Evolutionary conservation across 345 rosid species (phyloP).

Genomic region (Hypericum androsaemum): DNA sequence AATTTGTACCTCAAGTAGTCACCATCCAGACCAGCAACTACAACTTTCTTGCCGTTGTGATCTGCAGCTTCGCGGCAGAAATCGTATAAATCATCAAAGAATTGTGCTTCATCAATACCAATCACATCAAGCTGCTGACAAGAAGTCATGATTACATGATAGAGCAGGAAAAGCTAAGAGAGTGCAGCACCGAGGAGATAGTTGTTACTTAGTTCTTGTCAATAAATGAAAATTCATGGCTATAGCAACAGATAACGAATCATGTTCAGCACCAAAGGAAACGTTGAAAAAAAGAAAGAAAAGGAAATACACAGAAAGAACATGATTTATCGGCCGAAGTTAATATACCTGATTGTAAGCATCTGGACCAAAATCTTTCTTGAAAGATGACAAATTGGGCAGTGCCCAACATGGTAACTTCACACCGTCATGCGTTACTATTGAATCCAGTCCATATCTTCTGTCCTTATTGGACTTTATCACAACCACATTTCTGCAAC

Average conservation of each 20-base stretch:
- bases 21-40: slow-evolving; percentile 81
- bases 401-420: slow-evolving; percentile 76
- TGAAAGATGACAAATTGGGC: slow-evolving; percentile 64
- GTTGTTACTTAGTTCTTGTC: too few relatives aligned
- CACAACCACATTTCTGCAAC: slow-evolving; percentile 53
- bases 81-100: slow-evolving; percentile 84
- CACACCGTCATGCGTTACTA: slow-evolving; percentile 71
- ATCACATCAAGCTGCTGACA: slow-evolving; percentile 69
- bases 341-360: slow-evolving; percentile 49
- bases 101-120: slow-evolving; percentile 93
- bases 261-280: too few relatives aligned
- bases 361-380: slow-evolving; percentile 34
- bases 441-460: slow-evolving; percentile 64
- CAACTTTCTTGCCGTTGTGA: slow-evolving; percentile 58
- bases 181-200: too few relatives aligned
- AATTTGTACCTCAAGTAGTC: slow-evolving; percentile 65
- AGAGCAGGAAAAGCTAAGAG: too few relatives aligned
- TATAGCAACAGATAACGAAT: too few relatives aligned
- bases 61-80: slow-evolving; percentile 88
- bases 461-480: slow-evolving; percentile 72
- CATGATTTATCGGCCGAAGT: too few relatives aligned
- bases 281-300: background rate
- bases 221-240: too few relatives aligned
- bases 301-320: background rate
- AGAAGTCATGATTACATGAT: background rate